A percentile compares a stretch with the other conserved stretches of the same genome.
Conservation (phyloP, 148 eudicot genomes). For the Rhododendron williamsianum region DNA sequence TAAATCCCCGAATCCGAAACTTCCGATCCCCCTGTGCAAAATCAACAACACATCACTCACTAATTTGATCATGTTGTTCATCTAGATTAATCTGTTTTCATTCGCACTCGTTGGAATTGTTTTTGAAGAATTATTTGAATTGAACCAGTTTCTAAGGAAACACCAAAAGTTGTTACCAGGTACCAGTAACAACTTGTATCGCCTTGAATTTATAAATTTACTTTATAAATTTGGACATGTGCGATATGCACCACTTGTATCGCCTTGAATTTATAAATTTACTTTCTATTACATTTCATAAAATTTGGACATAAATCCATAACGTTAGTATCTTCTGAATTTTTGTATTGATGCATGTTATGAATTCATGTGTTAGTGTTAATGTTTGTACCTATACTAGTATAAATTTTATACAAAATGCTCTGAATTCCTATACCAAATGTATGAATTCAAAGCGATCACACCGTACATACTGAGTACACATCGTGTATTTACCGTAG, state of each 20-base stretch:
- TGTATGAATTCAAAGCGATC: neutral
- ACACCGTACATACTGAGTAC: neutral
- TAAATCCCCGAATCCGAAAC: constrained; percentile 36
- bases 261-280: neutral
- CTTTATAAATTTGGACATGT: neutral
- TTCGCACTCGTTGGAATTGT: neutral
- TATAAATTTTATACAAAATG: neutral
- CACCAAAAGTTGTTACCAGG: no score
- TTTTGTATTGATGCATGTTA: neutral
- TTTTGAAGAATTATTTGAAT: no score
- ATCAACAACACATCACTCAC: neutral
- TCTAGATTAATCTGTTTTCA: no score
- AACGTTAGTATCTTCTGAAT: neutral
- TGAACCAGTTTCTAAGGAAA: no score
- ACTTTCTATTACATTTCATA: no score
- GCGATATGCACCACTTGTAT: neutral
- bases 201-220: neutral
- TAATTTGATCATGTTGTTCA: neutral
- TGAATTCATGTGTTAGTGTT: neutral
- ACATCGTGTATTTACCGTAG: neutral
- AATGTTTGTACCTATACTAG: neutral
- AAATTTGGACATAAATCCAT: neutral
- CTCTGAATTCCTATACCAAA: neutral
- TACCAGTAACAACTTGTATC: no score
- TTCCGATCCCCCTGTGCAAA: neutral